Evolutionary conservation across 2,329 filamentous ascomycete genomes (phyloP), one percentile per base, ranked within the genome.

Genomic region (Diaporthe sp.): DNA sequence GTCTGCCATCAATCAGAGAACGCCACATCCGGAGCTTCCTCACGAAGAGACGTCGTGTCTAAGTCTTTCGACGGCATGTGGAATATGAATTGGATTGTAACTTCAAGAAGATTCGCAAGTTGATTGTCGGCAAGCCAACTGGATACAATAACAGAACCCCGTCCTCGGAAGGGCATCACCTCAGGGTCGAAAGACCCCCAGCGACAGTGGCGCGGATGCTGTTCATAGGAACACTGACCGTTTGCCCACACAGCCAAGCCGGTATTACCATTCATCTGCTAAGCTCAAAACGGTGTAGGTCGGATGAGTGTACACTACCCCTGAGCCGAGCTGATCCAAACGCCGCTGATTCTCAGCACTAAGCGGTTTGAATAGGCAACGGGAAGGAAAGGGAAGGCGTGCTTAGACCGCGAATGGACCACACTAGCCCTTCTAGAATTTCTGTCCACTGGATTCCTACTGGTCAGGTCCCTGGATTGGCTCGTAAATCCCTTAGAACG

Each of bases 321-420:
- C 20, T 53, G 44, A 53, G 47, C 47, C 47, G 1, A 37, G 63
- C 63, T 68, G 47, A 37, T 68, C 31, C 9, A 39, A 53, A 13
- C 15, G 7, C 63, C 22, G 31, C 63, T 51, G 63, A 51, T 37
- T 34, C 22, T 68, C 63, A 68, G 63, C 63, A 42, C 63, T 68
- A 53, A 42, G 31, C 47, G n/a, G 34, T 12, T 8, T 39, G 47
- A 20, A 28, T n/a, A 20, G 13, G 3, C 47, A 31, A 15, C 31
- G 34, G 65, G 65, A 70, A 25, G 15, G 42, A n/a, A 39, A 70
- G 65, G 49, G 34, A 28, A 28, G 34, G 28, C 22, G n/a, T 55
- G 65, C 31, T 3, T 25, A 39, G 47, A 20, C 44, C 47, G 15
- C 44, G 13, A 22, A 20, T 12, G 10, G 65, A 68, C 44, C 13